Evolutionary conservation across 2,329 filamentous ascomycete genomes (phyloP).

Genomic region (Sporothrix luriei): DNA sequence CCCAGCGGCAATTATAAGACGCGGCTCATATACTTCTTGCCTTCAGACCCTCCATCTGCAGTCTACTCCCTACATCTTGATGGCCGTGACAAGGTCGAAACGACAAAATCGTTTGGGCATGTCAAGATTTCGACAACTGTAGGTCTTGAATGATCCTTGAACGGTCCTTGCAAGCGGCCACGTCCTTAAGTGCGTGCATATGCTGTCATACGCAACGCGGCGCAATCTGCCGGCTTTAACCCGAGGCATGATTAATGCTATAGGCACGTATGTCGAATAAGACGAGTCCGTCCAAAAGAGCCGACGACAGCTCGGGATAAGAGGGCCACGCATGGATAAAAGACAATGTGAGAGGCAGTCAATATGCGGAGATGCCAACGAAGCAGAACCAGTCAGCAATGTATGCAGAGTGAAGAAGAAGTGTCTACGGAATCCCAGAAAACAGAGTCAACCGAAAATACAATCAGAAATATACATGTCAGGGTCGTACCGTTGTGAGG

Average conservation of each 20-base stretch:
- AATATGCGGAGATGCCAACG: too few species aligned
- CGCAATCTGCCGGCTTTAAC: conserved; percentile 19
- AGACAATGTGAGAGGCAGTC: too few species aligned
- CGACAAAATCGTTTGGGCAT: not conserved
- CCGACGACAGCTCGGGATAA: not conserved
- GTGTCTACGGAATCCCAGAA: too few species aligned
- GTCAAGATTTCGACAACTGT: not conserved
- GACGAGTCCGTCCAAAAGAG: not conserved
- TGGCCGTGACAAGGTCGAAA: not conserved
- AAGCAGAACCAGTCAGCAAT: too few species aligned
- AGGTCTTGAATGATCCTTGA: not conserved
- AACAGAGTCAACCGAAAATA: not conserved
- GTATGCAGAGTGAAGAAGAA: too few species aligned
- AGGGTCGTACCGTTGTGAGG: not conserved
- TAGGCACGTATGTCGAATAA: not conserved
- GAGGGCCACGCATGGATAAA: not conserved
- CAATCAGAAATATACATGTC: too few species aligned
- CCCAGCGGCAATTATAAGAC: not conserved
- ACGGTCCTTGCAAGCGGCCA: not conserved
- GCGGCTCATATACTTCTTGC: not conserved
- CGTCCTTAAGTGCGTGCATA: conserved; percentile 1
- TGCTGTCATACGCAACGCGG: not conserved
- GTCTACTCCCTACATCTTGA: not conserved
- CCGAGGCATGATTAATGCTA: conserved; percentile 3
- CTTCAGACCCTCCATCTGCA: not conserved